Base-by-base conservation (phyloP, 768 basidiomycete species). In the Hypsizygus marmoreus region DNA sequence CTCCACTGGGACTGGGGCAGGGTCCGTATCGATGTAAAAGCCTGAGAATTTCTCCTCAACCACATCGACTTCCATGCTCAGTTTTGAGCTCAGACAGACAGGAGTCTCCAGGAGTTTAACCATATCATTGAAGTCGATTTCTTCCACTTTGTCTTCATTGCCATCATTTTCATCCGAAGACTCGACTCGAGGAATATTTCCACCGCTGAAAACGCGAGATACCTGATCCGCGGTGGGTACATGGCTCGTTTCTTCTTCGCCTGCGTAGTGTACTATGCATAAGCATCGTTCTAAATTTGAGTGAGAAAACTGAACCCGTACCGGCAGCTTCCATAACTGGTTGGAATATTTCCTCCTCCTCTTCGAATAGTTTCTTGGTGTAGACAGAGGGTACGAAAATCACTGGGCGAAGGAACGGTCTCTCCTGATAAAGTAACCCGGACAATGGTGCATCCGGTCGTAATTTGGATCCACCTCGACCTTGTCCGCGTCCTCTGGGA, bases 201-300 rank as follows among this genome's bases (percentile, higher is more conserved):
- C 53, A 7, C 64, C 72, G 48, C 75, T 78, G 67, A 91, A 90
- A 1, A 91, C 72, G 2, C 73, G 79, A 22, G 76, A 67, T 19
- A 91, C 79, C 8, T 70, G 74, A n/a, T 84, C 78, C 0, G 87
- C 86, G 4, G 88, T 91, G 5, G 89, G 88, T 4, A 79, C 71
- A 63, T 81, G 77, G 35, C 74, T 79, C 32, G 73, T 54, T 40
- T 80, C 74, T 22, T 72, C 67, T 30, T 78, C 76, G 16, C 68
- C 81, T 78, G 58, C 10, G 39, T 3, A 35, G 38, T 53, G 4
- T 14, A 4, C 43, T 24, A 14, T 14, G 35, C 22, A 20, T 36
- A 37, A 29, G 36, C 30, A 22, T 30, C 30, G 30, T 45, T 7
- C 58, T 17, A 13, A 20, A n/a, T 40, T 14, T 28, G 32, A 8